These are phyloP conservation scores for Botryotinia convoluta DNA, from an alignment of 2,329 filamentous ascomycete genomes.

Conservation along the genomic window DNA sequence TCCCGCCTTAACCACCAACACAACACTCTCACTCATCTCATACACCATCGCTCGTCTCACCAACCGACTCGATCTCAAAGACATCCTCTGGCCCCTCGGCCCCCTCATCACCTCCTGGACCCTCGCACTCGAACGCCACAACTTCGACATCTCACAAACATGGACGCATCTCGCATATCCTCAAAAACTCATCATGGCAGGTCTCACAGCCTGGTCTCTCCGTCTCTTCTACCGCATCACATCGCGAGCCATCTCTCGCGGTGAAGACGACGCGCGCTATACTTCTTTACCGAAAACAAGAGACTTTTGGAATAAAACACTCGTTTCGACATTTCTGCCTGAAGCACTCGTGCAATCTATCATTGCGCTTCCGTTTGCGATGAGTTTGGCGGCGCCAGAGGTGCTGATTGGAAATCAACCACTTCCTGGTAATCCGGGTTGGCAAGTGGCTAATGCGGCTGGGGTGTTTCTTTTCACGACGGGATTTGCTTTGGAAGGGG, in stretches of 20 bases:
- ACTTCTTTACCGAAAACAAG: neutral
- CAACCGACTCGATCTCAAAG: conserved; percentile 23
- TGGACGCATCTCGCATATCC: conserved; percentile 19
- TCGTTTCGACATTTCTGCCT: conserved; percentile 20
- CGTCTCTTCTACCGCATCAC: conserved; percentile 20
- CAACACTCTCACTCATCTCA: conserved; percentile 19
- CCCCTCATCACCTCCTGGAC: conserved; percentile 23
- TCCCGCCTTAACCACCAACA: conserved; percentile 21
- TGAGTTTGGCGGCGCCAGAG: conserved; percentile 14
- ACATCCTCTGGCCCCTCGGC: conserved; percentile 22
- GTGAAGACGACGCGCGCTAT: conserved; percentile 23
- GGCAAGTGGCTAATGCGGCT: conserved; percentile 16
- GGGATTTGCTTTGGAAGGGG: conserved; percentile 22
- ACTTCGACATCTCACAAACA: conserved; percentile 17
- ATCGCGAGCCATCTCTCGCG: conserved; percentile 17
- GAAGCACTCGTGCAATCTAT: conserved; percentile 23
- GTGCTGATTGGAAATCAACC: conserved; percentile 6
- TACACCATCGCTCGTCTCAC: conserved; percentile 21
- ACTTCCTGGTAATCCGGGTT: conserved; percentile 14
- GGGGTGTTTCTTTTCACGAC: conserved; percentile 20
- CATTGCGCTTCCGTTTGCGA: conserved; percentile 21
- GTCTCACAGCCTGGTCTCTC: conserved; percentile 21
- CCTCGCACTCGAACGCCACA: conserved; percentile 19
- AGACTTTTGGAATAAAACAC: conserved; percentile 21
- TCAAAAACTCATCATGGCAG: conserved; percentile 21